phyloP scores from a whole-genome alignment of 345 rosid genomes.

The Melaleuca alternifolia region DNA sequence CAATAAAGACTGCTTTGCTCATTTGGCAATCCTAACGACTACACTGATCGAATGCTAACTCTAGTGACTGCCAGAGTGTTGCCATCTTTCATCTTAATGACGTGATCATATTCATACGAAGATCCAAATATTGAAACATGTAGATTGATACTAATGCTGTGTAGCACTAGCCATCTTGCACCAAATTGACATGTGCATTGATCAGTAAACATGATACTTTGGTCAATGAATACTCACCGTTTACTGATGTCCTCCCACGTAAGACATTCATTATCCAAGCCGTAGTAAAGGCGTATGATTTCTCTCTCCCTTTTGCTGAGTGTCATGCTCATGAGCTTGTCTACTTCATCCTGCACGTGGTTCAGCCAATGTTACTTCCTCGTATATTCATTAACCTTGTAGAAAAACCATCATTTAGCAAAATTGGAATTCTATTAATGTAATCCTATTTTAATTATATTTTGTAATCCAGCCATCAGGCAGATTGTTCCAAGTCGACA shows the following conservation, averaged over 20 bases:
- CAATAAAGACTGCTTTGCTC: background rate
- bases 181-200: background rate
- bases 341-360: constrained; percentile 75
- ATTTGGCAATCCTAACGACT: background rate
- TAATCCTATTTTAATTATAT: background rate
- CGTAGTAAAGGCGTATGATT: constrained; percentile 77
- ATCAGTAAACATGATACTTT: background rate
- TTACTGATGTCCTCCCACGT: constrained; percentile 99
- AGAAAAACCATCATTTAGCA: background rate
- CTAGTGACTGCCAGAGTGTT: background rate
- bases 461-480: background rate
- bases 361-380: background rate
- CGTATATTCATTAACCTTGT: background rate
- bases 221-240: constrained; percentile 35
- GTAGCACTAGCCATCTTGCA: background rate
- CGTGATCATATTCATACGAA: background rate
- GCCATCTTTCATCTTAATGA: background rate
- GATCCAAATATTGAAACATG: background rate
- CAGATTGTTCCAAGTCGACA: background rate
- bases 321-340: constrained; percentile 43
- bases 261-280: constrained; percentile 67
- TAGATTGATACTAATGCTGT: background rate
- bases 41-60: background rate
- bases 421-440: background rate
- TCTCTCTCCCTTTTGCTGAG: constrained; percentile 71